phyloP scores from a whole-genome alignment of 208 protist genomes.

The Trypanosoma cruzi region DNA sequence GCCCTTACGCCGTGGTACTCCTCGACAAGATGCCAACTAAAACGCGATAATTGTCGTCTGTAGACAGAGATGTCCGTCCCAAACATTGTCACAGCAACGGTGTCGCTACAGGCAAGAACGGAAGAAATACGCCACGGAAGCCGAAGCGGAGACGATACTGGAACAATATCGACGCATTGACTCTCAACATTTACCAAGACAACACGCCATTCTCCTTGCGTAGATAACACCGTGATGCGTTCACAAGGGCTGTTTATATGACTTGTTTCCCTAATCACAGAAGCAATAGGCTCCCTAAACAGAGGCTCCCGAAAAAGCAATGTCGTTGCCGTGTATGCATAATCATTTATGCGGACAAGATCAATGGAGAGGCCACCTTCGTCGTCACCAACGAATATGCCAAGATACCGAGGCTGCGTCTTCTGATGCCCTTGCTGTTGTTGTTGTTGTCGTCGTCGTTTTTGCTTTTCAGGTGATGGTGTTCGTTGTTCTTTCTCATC shows the following conservation, averaged over 20 bases:
- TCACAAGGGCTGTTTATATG: background rate
- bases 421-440: constrained; percentile 1
- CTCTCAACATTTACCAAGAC: background rate
- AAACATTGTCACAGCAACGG: constrained; percentile 40
- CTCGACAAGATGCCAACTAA: constrained; percentile 46
- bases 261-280: background rate
- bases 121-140: constrained; percentile 52
- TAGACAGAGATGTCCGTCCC: constrained; percentile 59
- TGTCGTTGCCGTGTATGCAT: background rate
- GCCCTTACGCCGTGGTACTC: constrained; percentile 49
- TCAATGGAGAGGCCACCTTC: constrained; percentile 6
- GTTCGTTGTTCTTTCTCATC: background rate
- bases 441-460: background rate
- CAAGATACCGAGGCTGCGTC: background rate
- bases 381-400: constrained; percentile 21
- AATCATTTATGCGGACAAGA: background rate
- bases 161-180: background rate
- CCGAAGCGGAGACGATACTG: constrained; percentile 32
- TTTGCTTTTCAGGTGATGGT: background rate
- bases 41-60: constrained; percentile 10
- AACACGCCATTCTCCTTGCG: constrained; percentile 18
- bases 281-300: constrained; percentile 13
- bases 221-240: constrained; percentile 15
- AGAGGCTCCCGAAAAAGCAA: constrained; percentile 1
- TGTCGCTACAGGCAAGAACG: constrained; percentile 37